Conservation (phyloP, 805 yeast genomes). For the Lachancea cidri region DNA sequence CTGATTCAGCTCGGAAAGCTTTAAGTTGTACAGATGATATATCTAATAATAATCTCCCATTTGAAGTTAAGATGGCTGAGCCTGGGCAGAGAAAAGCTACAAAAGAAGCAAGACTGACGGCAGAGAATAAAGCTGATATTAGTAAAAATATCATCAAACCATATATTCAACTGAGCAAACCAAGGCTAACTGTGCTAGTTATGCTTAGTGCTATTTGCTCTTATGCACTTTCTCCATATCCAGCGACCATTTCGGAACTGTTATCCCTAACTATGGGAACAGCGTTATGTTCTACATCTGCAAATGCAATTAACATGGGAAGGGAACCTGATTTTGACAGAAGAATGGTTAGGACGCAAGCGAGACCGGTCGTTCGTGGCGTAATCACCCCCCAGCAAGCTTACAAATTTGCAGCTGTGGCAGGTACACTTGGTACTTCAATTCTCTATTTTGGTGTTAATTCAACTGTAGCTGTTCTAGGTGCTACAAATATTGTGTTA, state of each 20-base stretch:
- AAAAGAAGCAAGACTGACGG: constrained; percentile 11
- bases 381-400: constrained; percentile 72
- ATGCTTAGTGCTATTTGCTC: constrained; percentile 91
- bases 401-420: constrained; percentile 65
- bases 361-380: constrained; percentile 89
- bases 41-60: constrained; percentile 37
- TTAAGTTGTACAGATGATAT: constrained; percentile 34
- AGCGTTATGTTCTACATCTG: constrained; percentile 82
- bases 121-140: constrained; percentile 16
- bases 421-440: constrained; percentile 68
- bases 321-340: constrained; percentile 88
- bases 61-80: constrained; percentile 46
- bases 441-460: constrained; percentile 78
- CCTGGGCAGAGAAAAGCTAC: constrained; percentile 11
- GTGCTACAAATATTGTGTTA: constrained; percentile 69
- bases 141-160: constrained; percentile 46
- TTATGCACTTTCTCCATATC: constrained; percentile 83
- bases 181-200: constrained; percentile 79
- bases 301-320: constrained; percentile 96
- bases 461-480: constrained; percentile 77
- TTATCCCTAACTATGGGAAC: constrained; percentile 79
- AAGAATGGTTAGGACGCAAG: constrained; percentile 80
- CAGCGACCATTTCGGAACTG: constrained; percentile 68
- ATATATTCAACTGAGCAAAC: constrained; percentile 82
- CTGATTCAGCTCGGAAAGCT: constrained; percentile 27